Percentiles rank a stretch among this genome's conserved stretches.
These are phyloP conservation scores for Zygotorulaspora florentina DNA, from an alignment of 805 yeast species.

Conservation along the genomic window DNA sequence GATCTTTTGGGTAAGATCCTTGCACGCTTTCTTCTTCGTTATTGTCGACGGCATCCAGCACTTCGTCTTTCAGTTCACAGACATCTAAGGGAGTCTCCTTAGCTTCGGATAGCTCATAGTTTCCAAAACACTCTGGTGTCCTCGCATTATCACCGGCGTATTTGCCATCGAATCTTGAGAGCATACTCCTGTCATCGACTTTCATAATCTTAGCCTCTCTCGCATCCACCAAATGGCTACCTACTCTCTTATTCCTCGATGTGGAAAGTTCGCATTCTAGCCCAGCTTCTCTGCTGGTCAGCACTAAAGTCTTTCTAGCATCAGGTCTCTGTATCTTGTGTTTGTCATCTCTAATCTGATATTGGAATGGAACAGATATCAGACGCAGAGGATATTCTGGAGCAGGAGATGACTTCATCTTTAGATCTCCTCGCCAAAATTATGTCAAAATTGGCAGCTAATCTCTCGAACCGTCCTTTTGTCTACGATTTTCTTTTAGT, in stretches of 20 bases:
- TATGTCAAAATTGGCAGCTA: background rate
- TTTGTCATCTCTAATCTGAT: conserved; percentile 14
- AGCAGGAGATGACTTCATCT: conserved; percentile 11
- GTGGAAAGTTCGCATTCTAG: background rate
- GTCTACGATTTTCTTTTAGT: background rate
- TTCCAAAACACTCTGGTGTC: conserved; percentile 1
- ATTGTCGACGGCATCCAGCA: background rate
- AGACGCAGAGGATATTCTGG: conserved; percentile 26
- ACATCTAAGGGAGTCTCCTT: background rate
- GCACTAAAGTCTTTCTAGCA: conserved; percentile 1
- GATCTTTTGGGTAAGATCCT: conserved; percentile 1
- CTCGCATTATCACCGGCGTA: background rate
- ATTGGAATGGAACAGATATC: conserved; percentile 27
- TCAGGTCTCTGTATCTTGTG: background rate
- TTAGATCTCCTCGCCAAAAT: background rate
- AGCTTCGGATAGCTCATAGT: background rate
- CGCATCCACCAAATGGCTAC: conserved; percentile 7
- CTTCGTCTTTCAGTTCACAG: background rate
- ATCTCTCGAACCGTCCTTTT: no score
- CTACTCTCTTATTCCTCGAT: conserved; percentile 11
- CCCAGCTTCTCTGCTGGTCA: conserved; percentile 1
- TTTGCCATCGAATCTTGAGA: conserved; percentile 1
- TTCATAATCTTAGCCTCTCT: conserved; percentile 5
- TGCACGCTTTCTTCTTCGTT: background rate
- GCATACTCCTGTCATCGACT: background rate